A percentile compares a stretch with the other conserved stretches of the same genome.
Conservation (phyloP, 371 early-diverging fungal species). For the Zancudomyces culisetae region DNA sequence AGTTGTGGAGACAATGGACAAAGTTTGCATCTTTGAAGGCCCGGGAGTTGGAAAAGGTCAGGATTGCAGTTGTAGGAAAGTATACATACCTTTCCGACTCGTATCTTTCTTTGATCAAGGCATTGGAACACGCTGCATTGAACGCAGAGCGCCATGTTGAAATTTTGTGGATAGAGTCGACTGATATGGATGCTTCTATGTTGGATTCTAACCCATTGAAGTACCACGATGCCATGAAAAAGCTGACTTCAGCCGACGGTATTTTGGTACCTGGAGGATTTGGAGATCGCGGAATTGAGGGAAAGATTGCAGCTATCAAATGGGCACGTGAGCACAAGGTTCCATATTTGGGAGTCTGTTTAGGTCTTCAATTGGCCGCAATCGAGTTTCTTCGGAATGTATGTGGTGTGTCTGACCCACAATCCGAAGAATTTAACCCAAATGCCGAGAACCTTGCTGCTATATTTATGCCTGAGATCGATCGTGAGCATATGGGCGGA, state of each 20-base stretch:
- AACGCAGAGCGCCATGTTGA: constrained; percentile 60
- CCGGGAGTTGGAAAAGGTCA: constrained; percentile 64
- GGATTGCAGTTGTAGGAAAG: constrained; percentile 92
- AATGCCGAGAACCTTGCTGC: constrained; percentile 48
- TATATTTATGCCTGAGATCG: constrained; percentile 92
- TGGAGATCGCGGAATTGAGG: constrained; percentile 92
- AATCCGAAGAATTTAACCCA: constrained; percentile 73
- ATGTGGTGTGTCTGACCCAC: constrained; percentile 60
- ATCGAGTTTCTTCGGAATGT: constrained; percentile 98
- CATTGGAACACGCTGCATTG: constrained; percentile 83
- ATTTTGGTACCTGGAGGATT: constrained; percentile 99
- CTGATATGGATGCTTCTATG: constrained; percentile 61
- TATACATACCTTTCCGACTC: constrained; percentile 90
- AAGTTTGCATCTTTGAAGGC: constrained; percentile 56
- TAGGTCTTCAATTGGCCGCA: constrained; percentile 96
- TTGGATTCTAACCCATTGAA: constrained; percentile 59
- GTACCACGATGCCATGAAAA: constrained; percentile 87
- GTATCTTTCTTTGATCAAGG: constrained; percentile 92
- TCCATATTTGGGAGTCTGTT: constrained; percentile 97
- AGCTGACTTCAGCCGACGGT: constrained; percentile 72
- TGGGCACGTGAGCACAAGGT: constrained; percentile 96
- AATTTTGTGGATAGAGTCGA: constrained; percentile 89
- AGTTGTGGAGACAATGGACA: constrained; percentile 64
- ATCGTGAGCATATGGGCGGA: constrained; percentile 86
- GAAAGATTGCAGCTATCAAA: constrained; percentile 90